Evolutionary conservation across 331 rosid genomes (phyloP), one percentile per base, ranked within the genome.

Genomic region (Rhamnella rubrinervis): DNA sequence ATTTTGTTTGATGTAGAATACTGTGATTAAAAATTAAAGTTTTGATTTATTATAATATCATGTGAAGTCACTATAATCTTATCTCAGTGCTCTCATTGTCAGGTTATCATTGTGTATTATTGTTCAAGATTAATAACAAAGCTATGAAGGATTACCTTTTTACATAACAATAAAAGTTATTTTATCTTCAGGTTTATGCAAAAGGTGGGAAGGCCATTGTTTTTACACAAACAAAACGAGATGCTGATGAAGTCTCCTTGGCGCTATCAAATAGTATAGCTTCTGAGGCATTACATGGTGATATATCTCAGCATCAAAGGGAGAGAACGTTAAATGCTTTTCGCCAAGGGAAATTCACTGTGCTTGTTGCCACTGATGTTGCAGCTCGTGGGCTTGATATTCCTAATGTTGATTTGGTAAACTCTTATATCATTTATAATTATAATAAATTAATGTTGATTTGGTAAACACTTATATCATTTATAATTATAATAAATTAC

Each of bases 311-410:
- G 78, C 97, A 91, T 81, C 98, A 95, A 66, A 86, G 98, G 66
- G 98, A 95, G 85, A 87, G 97, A 85, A 95, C 97, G 60, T 78
- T 95, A 67, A 95, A 95, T 86, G 91, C 91, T 68, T 95, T 95
- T 81, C 90, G 99, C 52, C 96, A 95, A 87, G 97, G 99, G 77
- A 91, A 95, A 77, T 95, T 95, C 81, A 89, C 96, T 11, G 99
- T 95, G 73, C 95, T 95, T 67, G 99, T 95, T 74, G 97, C 99
- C 55, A 95, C 97, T 72, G 99, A 95, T 77, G 99, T 95, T 23
- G 99, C 99, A 80, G 82, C 99, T 49, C 99, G 99, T 62, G 99
- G 99, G 66, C 96, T 95, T 70, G 99, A 95, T 79, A 91, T 95
- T 72, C 99, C 99, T 61, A 89, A 95, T 78, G 99, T 95, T 72